Percentiles rank a stretch among this genome's conserved stretches.
These are phyloP conservation scores for Cyberlindnera euphorbiae DNA, from an alignment of 805 yeast genomes.

Conservation along the genomic window DNA sequence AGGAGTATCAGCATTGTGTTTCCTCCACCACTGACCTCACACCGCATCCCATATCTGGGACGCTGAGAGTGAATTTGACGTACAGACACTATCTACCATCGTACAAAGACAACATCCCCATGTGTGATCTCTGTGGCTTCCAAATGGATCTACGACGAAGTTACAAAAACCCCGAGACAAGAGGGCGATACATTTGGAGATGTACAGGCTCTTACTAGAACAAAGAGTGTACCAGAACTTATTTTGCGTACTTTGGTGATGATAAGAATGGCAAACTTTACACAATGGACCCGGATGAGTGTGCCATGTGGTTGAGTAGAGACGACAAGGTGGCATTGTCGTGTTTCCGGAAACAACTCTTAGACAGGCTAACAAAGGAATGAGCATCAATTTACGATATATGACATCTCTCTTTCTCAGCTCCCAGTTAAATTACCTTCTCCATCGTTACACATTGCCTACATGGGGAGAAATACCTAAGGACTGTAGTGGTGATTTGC, in stretches of 20 bases:
- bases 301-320: slow-evolving; percentile 43
- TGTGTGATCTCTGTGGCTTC: slow-evolving; percentile 38
- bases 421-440: no score
- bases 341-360: slow-evolving; percentile 15
- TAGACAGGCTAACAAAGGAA: slow-evolving; percentile 2
- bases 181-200: slow-evolving; percentile 65
- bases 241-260: slow-evolving; percentile 38
- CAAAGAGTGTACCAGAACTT: slow-evolving; percentile 43
- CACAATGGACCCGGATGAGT: slow-evolving; percentile 30
- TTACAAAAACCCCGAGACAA: slow-evolving; percentile 37
- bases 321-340: slow-evolving; percentile 32
- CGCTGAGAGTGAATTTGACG: slow-evolving; percentile 57
- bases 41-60: slow-evolving; percentile 44
- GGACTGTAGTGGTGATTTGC: no score
- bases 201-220: slow-evolving; percentile 46
- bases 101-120: slow-evolving; percentile 34
- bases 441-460: no score
- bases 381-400: no score
- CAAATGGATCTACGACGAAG: slow-evolving; percentile 52
- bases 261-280: slow-evolving; percentile 32
- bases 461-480: no score
- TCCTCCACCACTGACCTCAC: slow-evolving; percentile 40
- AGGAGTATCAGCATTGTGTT: slow-evolving; percentile 64
- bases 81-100: slow-evolving; percentile 48
- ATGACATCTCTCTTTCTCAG: no score